Evolutionary conservation across 2,329 filamentous ascomycete genomes (phyloP), one percentile per base, ranked within the genome.

Genomic region (Saccharata proteae): DNA sequence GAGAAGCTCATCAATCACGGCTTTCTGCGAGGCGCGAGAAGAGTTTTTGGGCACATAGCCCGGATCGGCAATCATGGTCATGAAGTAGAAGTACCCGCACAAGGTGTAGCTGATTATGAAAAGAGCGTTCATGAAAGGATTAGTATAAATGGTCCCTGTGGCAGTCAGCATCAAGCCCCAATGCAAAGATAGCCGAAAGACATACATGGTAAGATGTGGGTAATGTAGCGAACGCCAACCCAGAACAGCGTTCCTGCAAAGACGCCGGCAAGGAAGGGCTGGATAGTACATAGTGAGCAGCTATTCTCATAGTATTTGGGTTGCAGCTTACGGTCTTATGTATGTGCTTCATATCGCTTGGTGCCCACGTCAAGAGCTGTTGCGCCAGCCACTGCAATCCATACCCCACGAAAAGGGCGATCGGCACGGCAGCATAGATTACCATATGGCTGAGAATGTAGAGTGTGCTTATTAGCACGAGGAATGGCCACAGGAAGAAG

Each of bases 221-320:
- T 71, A 22, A 88, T 43, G 73, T 83, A 98, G 42, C 79, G 74
- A 21, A 82, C 47, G 16, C 77, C 81, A 4, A 84, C 74, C 63
- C 83, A 77, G 49, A 93, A 92, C 12, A 94, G 57, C 0, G 86
- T 81, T 2, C 67, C 86, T 0, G 85, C 79, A 59, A 98, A 98
- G 39, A 98, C 86, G 35, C 90, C 90, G 1, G 90, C 78, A 43
- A 98, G 66, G 69, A 86, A 96, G 9, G 90, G 88, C 78, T 86
- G 34, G 3, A 25, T 19, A 49, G 45, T 13, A 31, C 12, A 18
- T 8, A 12, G 12, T 21, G 17, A 32, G 17, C 23, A 28, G 12
- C 11, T 4, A 5, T 30, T 20, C n/a, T 15, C n/a, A 23, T 4
- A 6, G 11, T 29, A 20, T 29, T 16, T 6, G 12, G 14, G 6